phyloP scores from a whole-genome alignment of 2,329 filamentous ascomycete genomes.

The Chrysosporium keratinophilum region DNA sequence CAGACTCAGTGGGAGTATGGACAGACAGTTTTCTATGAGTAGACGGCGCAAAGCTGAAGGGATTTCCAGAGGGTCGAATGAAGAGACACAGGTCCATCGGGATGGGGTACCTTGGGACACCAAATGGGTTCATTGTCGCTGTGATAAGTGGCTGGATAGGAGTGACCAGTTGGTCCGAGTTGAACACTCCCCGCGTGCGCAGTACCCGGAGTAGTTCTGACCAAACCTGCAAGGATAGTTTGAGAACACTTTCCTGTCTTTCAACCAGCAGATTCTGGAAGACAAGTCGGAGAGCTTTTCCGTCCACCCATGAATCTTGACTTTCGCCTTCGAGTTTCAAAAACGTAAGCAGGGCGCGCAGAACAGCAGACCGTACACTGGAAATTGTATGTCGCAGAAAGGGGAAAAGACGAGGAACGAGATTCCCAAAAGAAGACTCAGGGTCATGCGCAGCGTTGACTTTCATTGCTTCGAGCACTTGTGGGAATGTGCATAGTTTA shows the following conservation, averaged over 20 bases:
- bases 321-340: constrained; percentile 69
- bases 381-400: constrained; percentile 97
- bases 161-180: constrained; percentile 58
- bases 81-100: constrained; percentile 85
- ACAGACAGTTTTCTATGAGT: constrained; percentile 32
- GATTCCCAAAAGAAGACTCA: constrained; percentile 78
- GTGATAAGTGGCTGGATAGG: constrained; percentile 75
- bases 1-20: constrained; percentile 31
- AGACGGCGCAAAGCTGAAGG: constrained; percentile 49
- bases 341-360: constrained; percentile 88
- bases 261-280: constrained; percentile 96
- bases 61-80: constrained; percentile 82
- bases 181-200: constrained; percentile 47
- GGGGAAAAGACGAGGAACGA: constrained; percentile 88
- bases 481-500: constrained; percentile 85
- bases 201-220: constrained; percentile 62
- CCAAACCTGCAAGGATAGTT: constrained; percentile 81
- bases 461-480: constrained; percentile 92
- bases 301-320: constrained; percentile 84
- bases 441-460: constrained; percentile 70
- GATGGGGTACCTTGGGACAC: constrained; percentile 78
- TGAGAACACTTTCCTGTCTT: constrained; percentile 71
- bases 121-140: constrained; percentile 80
- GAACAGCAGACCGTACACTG: constrained; percentile 81
- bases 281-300: constrained; percentile 73